A percentile compares a stretch with the other conserved stretches of the same genome.
phyloP scores from a whole-genome alignment of 1,139 yeast genomes.

The Pichia sp. region DNA sequence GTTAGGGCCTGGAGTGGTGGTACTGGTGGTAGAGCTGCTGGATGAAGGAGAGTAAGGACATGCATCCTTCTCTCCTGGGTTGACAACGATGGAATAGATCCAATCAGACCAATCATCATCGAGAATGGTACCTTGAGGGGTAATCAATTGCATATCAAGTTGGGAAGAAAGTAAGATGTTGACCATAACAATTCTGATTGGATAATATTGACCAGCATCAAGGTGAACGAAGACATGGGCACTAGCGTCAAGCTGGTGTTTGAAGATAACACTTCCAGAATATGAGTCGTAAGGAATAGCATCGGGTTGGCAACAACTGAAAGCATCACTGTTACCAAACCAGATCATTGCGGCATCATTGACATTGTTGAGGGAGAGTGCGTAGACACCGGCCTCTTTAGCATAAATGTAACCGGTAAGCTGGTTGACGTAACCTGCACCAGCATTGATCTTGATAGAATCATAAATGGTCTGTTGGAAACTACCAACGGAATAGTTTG shows the following conservation, averaged over 20 bases:
- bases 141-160: conserved; percentile 5
- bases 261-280: conserved; percentile 1
- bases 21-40: background rate
- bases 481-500: conserved; percentile 6
- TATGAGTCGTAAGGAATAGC: conserved; percentile 4
- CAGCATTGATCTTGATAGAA: conserved; percentile 27
- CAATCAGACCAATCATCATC: conserved; percentile 7
- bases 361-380: conserved; percentile 11
- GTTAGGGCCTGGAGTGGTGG: background rate
- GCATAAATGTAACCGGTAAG: conserved; percentile 22
- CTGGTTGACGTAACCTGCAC: conserved; percentile 27
- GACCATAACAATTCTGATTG: conserved; percentile 16
- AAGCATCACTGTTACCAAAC: conserved; percentile 17
- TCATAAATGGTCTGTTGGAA: conserved; percentile 24
- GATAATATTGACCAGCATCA: conserved; percentile 13
- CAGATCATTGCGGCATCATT: conserved; percentile 21
- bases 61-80: conserved; percentile 2
- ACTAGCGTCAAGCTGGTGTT: background rate
- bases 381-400: conserved; percentile 15
- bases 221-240: conserved; percentile 11
- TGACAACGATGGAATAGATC: conserved; percentile 3
- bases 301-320: conserved; percentile 18
- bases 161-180: conserved; percentile 2
- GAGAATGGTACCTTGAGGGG: conserved; percentile 3
- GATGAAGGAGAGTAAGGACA: background rate